Evolutionary conservation across 306 rosid genomes (phyloP), one percentile per base, ranked within the genome.

Genomic region (Cucurbita argyrosperma): DNA sequence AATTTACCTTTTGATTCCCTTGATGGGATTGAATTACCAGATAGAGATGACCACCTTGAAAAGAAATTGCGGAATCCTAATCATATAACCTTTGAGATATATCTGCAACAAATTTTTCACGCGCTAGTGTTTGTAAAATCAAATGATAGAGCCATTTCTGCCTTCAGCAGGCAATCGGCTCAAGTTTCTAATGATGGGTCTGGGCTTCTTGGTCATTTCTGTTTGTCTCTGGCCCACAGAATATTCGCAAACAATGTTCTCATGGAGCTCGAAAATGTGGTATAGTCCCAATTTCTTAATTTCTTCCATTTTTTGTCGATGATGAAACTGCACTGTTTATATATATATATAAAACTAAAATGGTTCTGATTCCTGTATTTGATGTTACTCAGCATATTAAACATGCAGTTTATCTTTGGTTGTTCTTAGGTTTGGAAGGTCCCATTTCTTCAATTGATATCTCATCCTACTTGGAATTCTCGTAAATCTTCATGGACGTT

Each of bases 381-480:
- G 16, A 58, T 69, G 38, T 71, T 60, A 45, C 73, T 43, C 72
- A 55, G 53, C 55, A 49, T 80, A 75, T 66, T 80, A 74, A 71
- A 78, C 59, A 74, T 30, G 50, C 7, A 77, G 46, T 42, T 68
- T 72, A 68, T 63, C 72, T 51, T 59, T 60, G 50, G 40, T 56
- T 75, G 45, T 77, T 74, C 80, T 65, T 81, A 94, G 99, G 91
- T 87, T 70, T 84, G 82, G 80, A 88, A 84, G 57, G 91, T 88
- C 72, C 95, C 92, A 49, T 91, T 84, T 89, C 86, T 89, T 70
- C 88, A 88, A 80, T 65, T 91, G 77, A 78, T 81, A 76, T 88
- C 96, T 66, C 87, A 94, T 77, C 95, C 92, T 52, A 88, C 99
- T 2, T 88, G 99, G 99, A 85, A 89, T 82, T 94, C 92, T 79